These are phyloP conservation scores for Fusarium metavorans DNA, from an alignment of 2,329 filamentous ascomycete species.

Conservation along the genomic window DNA sequence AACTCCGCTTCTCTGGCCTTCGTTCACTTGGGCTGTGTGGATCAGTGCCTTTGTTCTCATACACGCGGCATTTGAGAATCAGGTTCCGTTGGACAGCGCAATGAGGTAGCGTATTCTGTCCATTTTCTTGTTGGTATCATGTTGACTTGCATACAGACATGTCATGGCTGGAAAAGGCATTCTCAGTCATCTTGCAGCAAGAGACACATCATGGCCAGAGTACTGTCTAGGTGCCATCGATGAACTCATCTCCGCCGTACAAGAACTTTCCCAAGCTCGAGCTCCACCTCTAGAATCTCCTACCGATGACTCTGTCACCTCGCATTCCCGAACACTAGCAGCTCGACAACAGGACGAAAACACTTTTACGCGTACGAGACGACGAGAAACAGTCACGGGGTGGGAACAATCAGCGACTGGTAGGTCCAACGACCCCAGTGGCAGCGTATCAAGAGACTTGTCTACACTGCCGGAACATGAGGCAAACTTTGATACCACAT, in stretches of 20 bases:
- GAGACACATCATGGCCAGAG: conserved; percentile 50
- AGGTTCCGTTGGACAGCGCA: conserved; percentile 53
- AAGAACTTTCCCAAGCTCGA: conserved; percentile 39
- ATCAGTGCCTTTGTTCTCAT: conserved; percentile 65
- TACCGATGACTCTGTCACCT: conserved; percentile 13
- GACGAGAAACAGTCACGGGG: not conserved
- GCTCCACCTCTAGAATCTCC: conserved; percentile 26
- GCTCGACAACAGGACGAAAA: not conserved
- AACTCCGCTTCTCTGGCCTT: conserved; percentile 60
- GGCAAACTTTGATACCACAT: not conserved
- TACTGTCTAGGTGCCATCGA: conserved; percentile 50
- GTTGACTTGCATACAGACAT: conserved; percentile 34
- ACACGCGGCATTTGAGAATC: conserved; percentile 60
- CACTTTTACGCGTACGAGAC: conserved; percentile 5
- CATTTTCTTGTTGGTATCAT: accelerated
- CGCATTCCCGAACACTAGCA: not conserved
- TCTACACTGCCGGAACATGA: not conserved
- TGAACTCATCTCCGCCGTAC: conserved; percentile 46
- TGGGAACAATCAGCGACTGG: not conserved
- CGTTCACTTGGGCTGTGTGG: conserved; percentile 65
- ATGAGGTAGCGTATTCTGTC: conserved; percentile 48
- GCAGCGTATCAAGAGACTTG: not conserved
- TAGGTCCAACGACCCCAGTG: not conserved
- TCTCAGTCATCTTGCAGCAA: conserved; percentile 43
- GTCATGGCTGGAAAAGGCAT: conserved; percentile 46